These are phyloP conservation scores for Trypanosoma scelopori DNA, from an alignment of 208 protist species.

Conservation along the genomic window DNA sequence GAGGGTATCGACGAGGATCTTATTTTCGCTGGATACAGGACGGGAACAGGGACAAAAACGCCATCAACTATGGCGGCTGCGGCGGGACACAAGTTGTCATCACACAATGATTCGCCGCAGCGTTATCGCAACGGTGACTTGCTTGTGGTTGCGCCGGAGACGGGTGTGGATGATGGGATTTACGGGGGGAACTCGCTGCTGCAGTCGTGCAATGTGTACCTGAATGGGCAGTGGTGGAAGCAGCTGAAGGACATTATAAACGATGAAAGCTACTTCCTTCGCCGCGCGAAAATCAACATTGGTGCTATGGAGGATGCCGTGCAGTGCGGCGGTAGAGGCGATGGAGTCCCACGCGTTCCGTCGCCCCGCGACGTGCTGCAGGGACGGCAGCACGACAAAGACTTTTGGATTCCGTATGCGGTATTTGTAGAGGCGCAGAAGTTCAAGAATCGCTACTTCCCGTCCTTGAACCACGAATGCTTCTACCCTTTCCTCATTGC, in stretches of 20 bases:
- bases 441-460: constrained; percentile 85
- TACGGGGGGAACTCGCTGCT: constrained; percentile 60
- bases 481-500: constrained; percentile 85
- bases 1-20: constrained; percentile 51
- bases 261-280: constrained; percentile 68
- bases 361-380: constrained; percentile 65
- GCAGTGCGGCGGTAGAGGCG: constrained; percentile 37
- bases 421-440: constrained; percentile 77
- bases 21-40: constrained; percentile 57
- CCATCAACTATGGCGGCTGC: no score
- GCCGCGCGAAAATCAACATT: constrained; percentile 61
- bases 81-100: not conserved
- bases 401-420: constrained; percentile 86
- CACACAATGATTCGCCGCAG: not conserved
- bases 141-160: constrained; percentile 17
- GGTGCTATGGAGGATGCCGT: constrained; percentile 63
- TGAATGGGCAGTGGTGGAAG: constrained; percentile 72
- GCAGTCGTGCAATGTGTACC: constrained; percentile 82
- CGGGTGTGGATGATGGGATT: constrained; percentile 80
- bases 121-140: constrained; percentile 14
- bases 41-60: no score
- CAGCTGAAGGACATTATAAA: constrained; percentile 69
- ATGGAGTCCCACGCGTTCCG: constrained; percentile 30
- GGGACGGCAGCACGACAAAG: constrained; percentile 61
- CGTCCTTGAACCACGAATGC: constrained; percentile 49